Conservation (phyloP, 768 basidiomycete genomes). For the Astraeus odoratus region DNA sequence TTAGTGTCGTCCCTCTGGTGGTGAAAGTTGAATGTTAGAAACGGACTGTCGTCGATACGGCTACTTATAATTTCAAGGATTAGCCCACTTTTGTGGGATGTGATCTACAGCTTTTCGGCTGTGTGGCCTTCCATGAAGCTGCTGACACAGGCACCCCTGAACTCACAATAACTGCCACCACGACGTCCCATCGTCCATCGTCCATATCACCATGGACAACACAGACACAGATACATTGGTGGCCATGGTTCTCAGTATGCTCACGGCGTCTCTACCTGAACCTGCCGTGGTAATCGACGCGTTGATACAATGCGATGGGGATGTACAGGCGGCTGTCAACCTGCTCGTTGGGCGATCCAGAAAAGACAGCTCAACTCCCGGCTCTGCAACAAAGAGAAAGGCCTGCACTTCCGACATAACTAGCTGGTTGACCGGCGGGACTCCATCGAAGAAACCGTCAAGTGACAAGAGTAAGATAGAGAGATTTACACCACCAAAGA, state of each 20-base stretch:
- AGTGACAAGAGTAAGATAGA: constrained; percentile 12
- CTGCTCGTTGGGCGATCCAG: constrained; percentile 26
- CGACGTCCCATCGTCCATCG: too few species aligned
- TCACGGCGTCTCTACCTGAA: constrained; percentile 29
- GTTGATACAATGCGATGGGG: constrained; percentile 48
- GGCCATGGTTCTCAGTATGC: constrained; percentile 57
- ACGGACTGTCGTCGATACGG: too few species aligned
- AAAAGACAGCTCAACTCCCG: constrained; percentile 11
- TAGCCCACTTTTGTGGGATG: too few species aligned
- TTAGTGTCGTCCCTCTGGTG: too few species aligned
- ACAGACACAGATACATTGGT: constrained; percentile 63
- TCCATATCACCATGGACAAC: constrained; percentile 20
- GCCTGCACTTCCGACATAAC: constrained; percentile 41
- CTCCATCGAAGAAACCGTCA: constrained; percentile 15
- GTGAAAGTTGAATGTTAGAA: too few species aligned
- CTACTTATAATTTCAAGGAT: too few species aligned
- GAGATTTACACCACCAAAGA: constrained; percentile 3
- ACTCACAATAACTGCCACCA: too few species aligned
- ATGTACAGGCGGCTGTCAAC: constrained; percentile 46
- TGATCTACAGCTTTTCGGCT: too few species aligned
- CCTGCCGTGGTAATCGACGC: constrained; percentile 49
- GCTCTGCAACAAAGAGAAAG: constrained; percentile 36
- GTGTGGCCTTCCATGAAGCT: too few species aligned
- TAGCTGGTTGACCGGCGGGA: constrained; percentile 42
- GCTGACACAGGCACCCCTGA: too few species aligned